Percentiles rank a stretch among this genome's conserved stretches.
Evolutionary conservation across 148 eudicot genomes (phyloP).

Genomic region (Vaccinium darrowii): DNA sequence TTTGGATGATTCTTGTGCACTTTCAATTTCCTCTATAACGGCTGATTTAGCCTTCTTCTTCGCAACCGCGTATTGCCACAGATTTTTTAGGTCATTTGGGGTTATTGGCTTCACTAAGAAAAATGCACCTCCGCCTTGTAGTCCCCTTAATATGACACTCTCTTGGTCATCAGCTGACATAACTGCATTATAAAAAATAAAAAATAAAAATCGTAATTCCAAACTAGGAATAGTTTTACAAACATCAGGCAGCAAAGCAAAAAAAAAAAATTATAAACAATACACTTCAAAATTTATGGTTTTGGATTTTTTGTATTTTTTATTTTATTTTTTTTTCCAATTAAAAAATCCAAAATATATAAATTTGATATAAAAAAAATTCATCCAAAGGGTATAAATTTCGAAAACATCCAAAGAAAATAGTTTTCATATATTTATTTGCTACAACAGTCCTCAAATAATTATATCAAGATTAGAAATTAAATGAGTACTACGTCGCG

Average conservation of each 20-base stretch:
- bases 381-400: background rate
- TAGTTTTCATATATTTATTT: background rate
- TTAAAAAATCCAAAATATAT: no score
- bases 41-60: slow-evolving; percentile 4
- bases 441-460: background rate
- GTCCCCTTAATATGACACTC: slow-evolving; percentile 27
- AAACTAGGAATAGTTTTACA: no score
- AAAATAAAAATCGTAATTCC: background rate
- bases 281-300: background rate
- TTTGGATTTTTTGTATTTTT: no score
- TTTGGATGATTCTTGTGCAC: background rate
- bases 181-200: slow-evolving; percentile 32
- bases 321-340: no score
- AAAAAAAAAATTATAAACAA: background rate
- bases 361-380: no score
- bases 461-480: background rate
- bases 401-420: background rate
- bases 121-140: slow-evolving; percentile 47
- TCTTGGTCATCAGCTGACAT: slow-evolving; percentile 53
- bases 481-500: background rate
- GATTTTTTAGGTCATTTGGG: slow-evolving; percentile 28
- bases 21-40: background rate
- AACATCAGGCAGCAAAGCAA: background rate
- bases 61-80: slow-evolving; percentile 52
- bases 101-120: slow-evolving; percentile 52